Evolutionary conservation across 495 filamentous ascomycete genomes (phyloP), one percentile per base, ranked within the genome.

Genomic region (Aspergillus indologenus): DNA sequence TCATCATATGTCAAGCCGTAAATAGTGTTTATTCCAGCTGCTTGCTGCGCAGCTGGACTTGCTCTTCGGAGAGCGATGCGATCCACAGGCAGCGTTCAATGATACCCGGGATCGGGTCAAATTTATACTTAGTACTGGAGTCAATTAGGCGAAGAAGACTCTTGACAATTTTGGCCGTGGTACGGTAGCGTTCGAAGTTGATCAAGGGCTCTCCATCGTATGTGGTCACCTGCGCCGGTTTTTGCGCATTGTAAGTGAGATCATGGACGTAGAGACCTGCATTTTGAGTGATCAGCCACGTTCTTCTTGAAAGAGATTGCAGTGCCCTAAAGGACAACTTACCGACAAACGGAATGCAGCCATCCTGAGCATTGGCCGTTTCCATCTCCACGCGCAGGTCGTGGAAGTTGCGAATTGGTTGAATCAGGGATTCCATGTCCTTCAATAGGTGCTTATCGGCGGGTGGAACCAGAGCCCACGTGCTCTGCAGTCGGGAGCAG

Each of bases 331-430:
- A 45, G 47, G 23, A 44, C 42, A 20, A 70, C 76, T 82, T 86
- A 75, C 91, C 94, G 67, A 98, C 90, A 69, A 99, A 97, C 3
- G 95, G 95, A 67, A 99, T 96, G 63, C 94, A 97, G 43, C 92
- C 94, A 64, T 87, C 86, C 58, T 92, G 90, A 4, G 83, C 73
- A 60, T 79, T 84, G 17, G 83, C 83, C 18, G 81, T 81, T 68
- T 98, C 95, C 93, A 97, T 98, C 71, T 98, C 94, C 15, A 85
- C 82, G 48, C 95, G 82, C 48, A 99, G 78, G 63, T 88, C 90
- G 69, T 90, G 83, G 67, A 99, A 99, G 72, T 99, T 99, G 55
- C 87, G 82, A 2, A 90, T 83, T 7, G 95, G 95, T 54, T 92
- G 90, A 26, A 96, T 87, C 18, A 99, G 75, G 24, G 80, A 75